Evolutionary conservation across 768 basidiomycete species (phyloP), one percentile per base, ranked within the genome.

Genomic region (Termitomyces eurrhizus): DNA sequence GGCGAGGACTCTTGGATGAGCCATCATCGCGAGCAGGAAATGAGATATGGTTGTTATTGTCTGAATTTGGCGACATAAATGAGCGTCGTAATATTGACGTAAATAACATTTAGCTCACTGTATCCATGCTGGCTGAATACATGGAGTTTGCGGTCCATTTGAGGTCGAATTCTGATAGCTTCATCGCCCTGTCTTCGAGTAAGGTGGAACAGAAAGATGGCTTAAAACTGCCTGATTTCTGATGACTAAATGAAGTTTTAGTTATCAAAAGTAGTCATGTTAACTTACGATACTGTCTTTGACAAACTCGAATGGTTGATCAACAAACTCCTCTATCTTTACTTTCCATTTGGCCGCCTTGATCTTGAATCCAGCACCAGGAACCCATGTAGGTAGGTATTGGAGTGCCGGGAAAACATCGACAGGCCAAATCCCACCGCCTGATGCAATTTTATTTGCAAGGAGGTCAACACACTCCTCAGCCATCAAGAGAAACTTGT

Each of bases 121-220:
- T 89, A 65, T 90, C 88, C 41, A 82, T 76, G 64, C 86, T 86
- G 16, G 81, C 84, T 7, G 79, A 75, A 68, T 88, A 91, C 87
- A 92, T 90, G 35, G 89, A 90, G 69, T 91, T 90, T n/a, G 90
- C 90, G 1, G 87, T 84, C 88, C 89, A 89, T 60, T 88, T 86
- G 50, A 91, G 75, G 64, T 92, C 89, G 62, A 84, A 85, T 65
- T 89, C 86, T 49, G 80, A 81, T 60, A 79, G 67, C 7, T 77
- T 70, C 36, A 70, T 72, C 42, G 71, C 59, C 52, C 74, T 75
- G 62, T 73, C 70, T 50, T 86, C 84, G 14, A 90, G 75, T 21
- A 90, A 73, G 9, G 81, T 85, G 1, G 81, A 80, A 57, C 76
- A 78, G 68, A 80, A 80, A 11, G 76, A 78, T 7, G 73, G 72